phyloP scores from a whole-genome alignment of 805 yeast genomes.

The Jamesozyma gamospora region DNA sequence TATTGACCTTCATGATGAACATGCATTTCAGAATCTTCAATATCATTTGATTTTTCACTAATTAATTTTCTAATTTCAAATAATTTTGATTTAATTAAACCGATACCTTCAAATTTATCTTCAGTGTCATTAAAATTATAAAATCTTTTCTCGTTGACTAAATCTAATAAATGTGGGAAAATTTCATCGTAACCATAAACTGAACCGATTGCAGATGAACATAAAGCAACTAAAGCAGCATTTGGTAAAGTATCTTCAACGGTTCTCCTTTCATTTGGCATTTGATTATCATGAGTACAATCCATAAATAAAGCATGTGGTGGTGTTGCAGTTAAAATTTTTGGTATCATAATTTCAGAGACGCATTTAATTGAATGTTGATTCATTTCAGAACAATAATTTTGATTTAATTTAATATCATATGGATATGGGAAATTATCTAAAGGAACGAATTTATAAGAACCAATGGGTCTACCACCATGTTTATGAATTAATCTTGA shows the following conservation, averaged over 20 bases:
- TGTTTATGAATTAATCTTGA: constrained; percentile 81
- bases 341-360: constrained; percentile 62
- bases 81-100: constrained; percentile 53
- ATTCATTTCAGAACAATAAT: constrained; percentile 11
- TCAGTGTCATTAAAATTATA: constrained; percentile 36
- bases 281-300: constrained; percentile 93
- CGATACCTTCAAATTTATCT: constrained; percentile 52
- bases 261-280: constrained; percentile 80
- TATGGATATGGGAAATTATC: constrained; percentile 67
- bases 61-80: constrained; percentile 49
- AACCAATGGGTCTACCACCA: constrained; percentile 94
- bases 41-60: constrained; percentile 37
- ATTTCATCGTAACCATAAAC: constrained; percentile 92
- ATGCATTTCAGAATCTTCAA: constrained; percentile 76
- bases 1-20: constrained; percentile 90
- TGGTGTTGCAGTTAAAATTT: constrained; percentile 52
- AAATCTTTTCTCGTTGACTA: constrained; percentile 63
- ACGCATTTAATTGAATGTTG: constrained; percentile 24
- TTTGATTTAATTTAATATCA: constrained; percentile 31
- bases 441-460: constrained; percentile 69
- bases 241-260: constrained; percentile 90
- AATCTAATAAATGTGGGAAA: constrained; percentile 70
- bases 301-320: constrained; percentile 97
- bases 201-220: constrained; percentile 89
- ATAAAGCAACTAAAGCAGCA: constrained; percentile 88